These are phyloP conservation scores for Dactylonectria estremocensis DNA, from an alignment of 2,329 filamentous ascomycete genomes.

Conservation along the genomic window DNA sequence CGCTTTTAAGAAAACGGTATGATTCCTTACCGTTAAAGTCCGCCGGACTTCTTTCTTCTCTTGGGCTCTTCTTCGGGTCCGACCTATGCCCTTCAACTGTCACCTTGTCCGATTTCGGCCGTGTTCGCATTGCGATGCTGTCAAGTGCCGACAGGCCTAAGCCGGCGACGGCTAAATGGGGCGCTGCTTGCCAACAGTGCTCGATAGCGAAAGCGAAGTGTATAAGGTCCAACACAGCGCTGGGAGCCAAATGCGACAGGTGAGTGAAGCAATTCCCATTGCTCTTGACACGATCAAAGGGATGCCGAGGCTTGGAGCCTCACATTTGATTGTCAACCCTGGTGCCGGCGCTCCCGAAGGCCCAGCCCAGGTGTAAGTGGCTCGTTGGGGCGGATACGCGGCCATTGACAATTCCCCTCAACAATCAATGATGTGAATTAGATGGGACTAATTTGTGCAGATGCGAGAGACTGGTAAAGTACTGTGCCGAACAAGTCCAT, in stretches of 20 bases:
- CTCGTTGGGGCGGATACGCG: slow-evolving; percentile 22
- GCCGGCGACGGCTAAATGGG: slow-evolving; percentile 62
- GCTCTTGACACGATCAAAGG: background rate
- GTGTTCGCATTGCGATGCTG: slow-evolving; percentile 28
- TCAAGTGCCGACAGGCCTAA: slow-evolving; percentile 46
- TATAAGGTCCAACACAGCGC: slow-evolving; percentile 57
- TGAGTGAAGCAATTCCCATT: slow-evolving; percentile 40
- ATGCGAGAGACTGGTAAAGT: slow-evolving; percentile 64
- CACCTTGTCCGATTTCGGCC: slow-evolving; percentile 18
- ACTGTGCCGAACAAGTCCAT: slow-evolving; percentile 64
- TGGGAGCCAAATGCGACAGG: slow-evolving; percentile 63
- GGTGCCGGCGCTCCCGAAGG: slow-evolving; percentile 25
- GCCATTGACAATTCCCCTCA: slow-evolving; percentile 27
- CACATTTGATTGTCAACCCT: slow-evolving; percentile 4
- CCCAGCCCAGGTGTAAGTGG: slow-evolving; percentile 30
- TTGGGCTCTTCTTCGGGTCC: slow-evolving; percentile 25
- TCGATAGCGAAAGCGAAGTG: slow-evolving; percentile 67
- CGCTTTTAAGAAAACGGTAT: slow-evolving; percentile 14
- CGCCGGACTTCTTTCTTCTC: slow-evolving; percentile 44
- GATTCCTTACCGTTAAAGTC: slow-evolving; percentile 39
- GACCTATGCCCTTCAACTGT: slow-evolving; percentile 25
- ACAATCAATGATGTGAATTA: background rate
- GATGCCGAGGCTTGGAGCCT: background rate
- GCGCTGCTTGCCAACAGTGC: slow-evolving; percentile 64
- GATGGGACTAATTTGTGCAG: slow-evolving; percentile 48